Conservation (phyloP, 2,329 filamentous ascomycete species). For the Colletotrichum lentis region DNA sequence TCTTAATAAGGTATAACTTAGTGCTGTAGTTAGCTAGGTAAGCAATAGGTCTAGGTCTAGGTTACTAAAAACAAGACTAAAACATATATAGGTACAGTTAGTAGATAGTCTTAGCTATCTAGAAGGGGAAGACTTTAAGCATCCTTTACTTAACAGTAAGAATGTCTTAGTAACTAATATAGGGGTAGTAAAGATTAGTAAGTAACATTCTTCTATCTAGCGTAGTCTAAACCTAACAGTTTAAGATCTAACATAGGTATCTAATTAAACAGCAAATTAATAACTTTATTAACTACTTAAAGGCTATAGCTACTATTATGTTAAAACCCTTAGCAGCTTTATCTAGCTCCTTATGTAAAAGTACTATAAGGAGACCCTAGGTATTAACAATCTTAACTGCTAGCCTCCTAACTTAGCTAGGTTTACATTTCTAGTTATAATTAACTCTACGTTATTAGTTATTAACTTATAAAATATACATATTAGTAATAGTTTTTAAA, state of each 20-base stretch:
- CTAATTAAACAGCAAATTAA: not conserved
- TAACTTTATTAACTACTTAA: not conserved
- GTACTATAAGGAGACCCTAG: too few relatives aligned
- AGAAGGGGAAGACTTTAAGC: not conserved
- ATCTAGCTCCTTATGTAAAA: too few relatives aligned
- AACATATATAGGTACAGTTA: too few relatives aligned
- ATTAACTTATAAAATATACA: not conserved
- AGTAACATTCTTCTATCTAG: not conserved
- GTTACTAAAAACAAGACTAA: too few relatives aligned
- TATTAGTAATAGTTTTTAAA: too few relatives aligned
- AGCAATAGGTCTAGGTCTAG: too few relatives aligned
- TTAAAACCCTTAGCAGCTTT: too few relatives aligned
- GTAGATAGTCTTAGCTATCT: conserved; percentile 3
- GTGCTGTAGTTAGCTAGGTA: not conserved
- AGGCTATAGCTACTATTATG: not conserved
- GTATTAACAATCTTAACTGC: too few relatives aligned
- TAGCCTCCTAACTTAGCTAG: not conserved
- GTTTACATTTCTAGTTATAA: not conserved
- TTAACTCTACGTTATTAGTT: not conserved
- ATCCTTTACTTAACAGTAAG: not conserved
- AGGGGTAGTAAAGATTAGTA: not conserved
- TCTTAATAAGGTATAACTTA: not conserved
- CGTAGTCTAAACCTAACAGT: not conserved
- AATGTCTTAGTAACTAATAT: too few relatives aligned
- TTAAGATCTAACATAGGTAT: not conserved